phyloP scores from a whole-genome alignment of 352 stramenopile genomes.

The Phytophthora meadii region DNA sequence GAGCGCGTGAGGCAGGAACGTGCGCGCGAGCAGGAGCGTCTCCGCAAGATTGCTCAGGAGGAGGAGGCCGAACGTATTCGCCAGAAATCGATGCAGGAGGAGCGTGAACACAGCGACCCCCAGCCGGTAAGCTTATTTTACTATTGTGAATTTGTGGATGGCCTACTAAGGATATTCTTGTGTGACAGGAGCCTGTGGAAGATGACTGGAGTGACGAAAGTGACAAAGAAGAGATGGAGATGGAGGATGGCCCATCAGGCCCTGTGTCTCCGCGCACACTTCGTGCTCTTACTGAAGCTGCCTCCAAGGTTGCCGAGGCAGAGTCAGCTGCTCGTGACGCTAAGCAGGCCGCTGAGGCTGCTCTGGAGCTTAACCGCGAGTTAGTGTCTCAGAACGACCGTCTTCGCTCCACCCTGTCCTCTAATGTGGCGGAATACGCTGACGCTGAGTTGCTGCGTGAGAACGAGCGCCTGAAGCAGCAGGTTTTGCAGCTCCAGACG shows the following conservation, averaged over 20 bases:
- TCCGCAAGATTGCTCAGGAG: slow-evolving; percentile 45
- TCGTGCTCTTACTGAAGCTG: slow-evolving; percentile 71
- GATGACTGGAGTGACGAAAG: slow-evolving; percentile 83
- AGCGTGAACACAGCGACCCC: slow-evolving; percentile 50
- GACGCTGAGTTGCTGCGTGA: slow-evolving; percentile 71
- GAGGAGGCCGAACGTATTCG: slow-evolving; percentile 40
- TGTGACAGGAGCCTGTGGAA: slow-evolving; percentile 81
- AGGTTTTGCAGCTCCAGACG: slow-evolving; percentile 73
- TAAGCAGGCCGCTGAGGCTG: slow-evolving; percentile 66
- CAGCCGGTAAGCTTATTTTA: slow-evolving; percentile 58
- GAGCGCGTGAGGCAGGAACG: slow-evolving; percentile 50
- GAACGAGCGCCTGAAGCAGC: slow-evolving; percentile 76
- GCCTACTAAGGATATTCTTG: slow-evolving; percentile 67
- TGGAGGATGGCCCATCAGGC: slow-evolving; percentile 14
- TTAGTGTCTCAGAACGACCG: slow-evolving; percentile 71
- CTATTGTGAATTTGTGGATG: neutral
- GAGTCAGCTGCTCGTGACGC: slow-evolving; percentile 76
- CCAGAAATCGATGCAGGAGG: slow-evolving; percentile 52
- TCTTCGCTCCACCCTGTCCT: slow-evolving; percentile 65
- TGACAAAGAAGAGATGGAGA: slow-evolving; percentile 57
- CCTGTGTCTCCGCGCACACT: slow-evolving; percentile 70
- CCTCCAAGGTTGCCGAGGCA: slow-evolving; percentile 76
- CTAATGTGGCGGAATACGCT: slow-evolving; percentile 74
- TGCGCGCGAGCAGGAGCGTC: slow-evolving; percentile 45
- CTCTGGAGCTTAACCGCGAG: slow-evolving; percentile 68